phyloP scores from a whole-genome alignment of 345 rosid species.

The Sonneratia alba region DNA sequence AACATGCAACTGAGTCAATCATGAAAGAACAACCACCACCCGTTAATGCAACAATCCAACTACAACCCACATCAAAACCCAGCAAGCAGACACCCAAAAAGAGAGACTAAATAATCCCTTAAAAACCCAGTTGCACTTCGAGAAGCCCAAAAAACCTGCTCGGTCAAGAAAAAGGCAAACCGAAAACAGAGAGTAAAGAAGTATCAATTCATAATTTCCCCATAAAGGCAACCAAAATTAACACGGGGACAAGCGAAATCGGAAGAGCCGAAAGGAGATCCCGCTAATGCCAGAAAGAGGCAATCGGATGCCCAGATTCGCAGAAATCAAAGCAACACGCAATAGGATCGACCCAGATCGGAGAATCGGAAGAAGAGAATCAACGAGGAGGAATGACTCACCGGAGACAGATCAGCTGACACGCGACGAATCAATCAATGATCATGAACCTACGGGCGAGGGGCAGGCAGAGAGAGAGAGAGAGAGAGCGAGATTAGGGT shows the following conservation, averaged over 20 bases:
- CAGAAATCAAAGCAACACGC: not conserved
- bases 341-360: not conserved
- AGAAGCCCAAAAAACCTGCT: not conserved
- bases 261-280: not conserved
- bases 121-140: not conserved
- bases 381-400: not conserved
- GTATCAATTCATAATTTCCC: not conserved
- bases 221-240: not conserved
- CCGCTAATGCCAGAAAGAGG: not conserved
- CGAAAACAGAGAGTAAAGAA: not conserved
- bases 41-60: not conserved
- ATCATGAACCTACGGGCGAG: not conserved
- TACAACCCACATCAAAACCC: not conserved
- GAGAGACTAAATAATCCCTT: not conserved
- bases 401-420: conserved; percentile 2
- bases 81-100: not conserved
- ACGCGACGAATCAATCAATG: not conserved
- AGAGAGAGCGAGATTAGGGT: conserved; percentile 5
- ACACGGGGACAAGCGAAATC: not conserved
- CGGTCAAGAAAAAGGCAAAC: not conserved
- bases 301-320: not conserved
- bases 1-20: not conserved
- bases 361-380: not conserved
- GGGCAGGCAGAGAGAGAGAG: not conserved
- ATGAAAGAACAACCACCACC: not conserved